phyloP scores from a whole-genome alignment of 2,329 filamentous ascomycete species.

The Fusarium fracticaudum region DNA sequence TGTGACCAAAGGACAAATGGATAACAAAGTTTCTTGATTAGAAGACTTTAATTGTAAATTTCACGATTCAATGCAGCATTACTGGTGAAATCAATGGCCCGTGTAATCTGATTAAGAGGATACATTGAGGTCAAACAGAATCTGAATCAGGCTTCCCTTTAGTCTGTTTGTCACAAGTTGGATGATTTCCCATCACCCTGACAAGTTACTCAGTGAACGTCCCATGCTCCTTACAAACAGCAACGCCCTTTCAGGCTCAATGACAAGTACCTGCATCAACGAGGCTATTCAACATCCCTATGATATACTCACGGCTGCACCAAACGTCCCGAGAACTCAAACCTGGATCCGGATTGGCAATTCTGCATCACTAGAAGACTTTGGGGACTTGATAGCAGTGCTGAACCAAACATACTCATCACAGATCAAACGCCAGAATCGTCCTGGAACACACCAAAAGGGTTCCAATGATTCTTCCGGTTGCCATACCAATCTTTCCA shows the following conservation, averaged over 20 bases:
- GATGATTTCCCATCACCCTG: too few species aligned
- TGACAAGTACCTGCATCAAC: neutral
- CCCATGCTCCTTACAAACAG: neutral
- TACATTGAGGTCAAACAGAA: neutral
- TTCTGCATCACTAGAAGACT: neutral
- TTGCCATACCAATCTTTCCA: conserved; percentile 23
- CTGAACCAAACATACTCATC: too few species aligned
- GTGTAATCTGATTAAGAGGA: neutral
- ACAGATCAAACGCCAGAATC: neutral
- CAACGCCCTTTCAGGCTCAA: neutral
- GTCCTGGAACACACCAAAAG: neutral
- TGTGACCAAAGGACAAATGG: neutral
- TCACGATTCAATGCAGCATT: neutral
- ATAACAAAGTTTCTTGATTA: neutral
- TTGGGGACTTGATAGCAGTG: too few species aligned
- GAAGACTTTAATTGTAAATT: too few species aligned
- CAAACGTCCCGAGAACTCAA: neutral
- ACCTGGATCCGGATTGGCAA: too few species aligned
- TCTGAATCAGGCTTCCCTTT: neutral
- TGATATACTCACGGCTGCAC: neutral
- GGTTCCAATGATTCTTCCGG: neutral
- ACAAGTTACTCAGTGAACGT: too few species aligned
- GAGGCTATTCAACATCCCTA: neutral
- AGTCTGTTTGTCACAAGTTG: neutral
- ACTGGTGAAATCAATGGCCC: neutral